Evolutionary conservation across 2,329 filamentous ascomycete genomes (phyloP).

Genomic region (Albophoma yamanashiensis): DNA sequence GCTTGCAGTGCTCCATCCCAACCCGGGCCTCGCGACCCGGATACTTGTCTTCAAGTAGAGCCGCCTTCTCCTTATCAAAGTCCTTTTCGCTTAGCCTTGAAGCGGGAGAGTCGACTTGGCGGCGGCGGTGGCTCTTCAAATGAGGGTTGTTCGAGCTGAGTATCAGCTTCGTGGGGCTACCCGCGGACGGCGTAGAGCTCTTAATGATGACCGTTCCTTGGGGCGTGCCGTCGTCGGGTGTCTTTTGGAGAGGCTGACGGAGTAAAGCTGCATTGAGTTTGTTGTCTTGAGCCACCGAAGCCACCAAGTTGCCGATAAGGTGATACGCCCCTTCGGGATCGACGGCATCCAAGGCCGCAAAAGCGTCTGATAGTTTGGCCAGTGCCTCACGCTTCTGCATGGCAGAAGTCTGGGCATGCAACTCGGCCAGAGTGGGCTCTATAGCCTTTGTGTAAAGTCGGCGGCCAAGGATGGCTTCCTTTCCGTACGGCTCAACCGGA

Average conservation of each 20-base stretch:
- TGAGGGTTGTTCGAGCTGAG: conserved; percentile 78
- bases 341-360: conserved; percentile 70
- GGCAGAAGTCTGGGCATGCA: conserved; percentile 66
- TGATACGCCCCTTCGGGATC: conserved; percentile 89
- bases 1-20: conserved; percentile 87
- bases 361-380: conserved; percentile 73
- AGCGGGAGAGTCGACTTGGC: conserved; percentile 36
- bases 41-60: conserved; percentile 40
- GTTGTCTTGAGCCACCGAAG: conserved; percentile 59
- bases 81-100: conserved; percentile 31
- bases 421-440: conserved; percentile 74
- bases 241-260: conserved; percentile 26
- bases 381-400: conserved; percentile 70
- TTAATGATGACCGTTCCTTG: conserved; percentile 49
- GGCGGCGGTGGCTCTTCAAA: conserved; percentile 64
- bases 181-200: conserved; percentile 29
- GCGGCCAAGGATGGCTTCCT: conserved; percentile 74
- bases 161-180: conserved; percentile 54
- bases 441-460: conserved; percentile 72
- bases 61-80: conserved; percentile 34
- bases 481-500: conserved; percentile 51
- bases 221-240: conserved; percentile 32
- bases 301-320: conserved; percentile 66
- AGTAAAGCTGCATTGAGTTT: conserved; percentile 48
- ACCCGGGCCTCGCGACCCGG: conserved; percentile 43